Evolutionary conservation across 129 eudicot genomes (phyloP), one percentile per base, ranked within the genome.

Genomic region (Flaveria bidentis): DNA sequence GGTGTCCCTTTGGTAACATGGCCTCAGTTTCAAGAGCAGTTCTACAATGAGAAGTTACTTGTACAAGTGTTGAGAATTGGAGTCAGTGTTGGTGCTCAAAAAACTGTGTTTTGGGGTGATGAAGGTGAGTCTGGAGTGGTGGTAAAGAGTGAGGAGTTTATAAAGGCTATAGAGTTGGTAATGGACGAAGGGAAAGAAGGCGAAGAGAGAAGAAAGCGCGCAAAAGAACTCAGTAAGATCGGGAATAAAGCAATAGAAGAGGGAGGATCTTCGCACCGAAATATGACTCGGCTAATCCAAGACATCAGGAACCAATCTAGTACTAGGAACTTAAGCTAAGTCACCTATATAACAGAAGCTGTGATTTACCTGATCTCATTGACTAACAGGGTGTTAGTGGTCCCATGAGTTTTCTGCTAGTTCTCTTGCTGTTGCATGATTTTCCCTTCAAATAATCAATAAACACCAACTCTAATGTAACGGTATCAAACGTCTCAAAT

Each of bases 1-100:
- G 96, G 96, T 25, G 76, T 87, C 61, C 92, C 92, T 3, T 69
- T 89, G 87, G 61, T 89, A 42, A 85, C 96, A 5, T 87, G 89
- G 86, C 96, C 96, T 17, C 77, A 81, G 68, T 89, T 89, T 66
- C 83, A 83, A 0, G 92, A 89, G 47, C 92, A 89, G 42, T 87
- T 85, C 36, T 71, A 47, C 9, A 87, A 87, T 39, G 89, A 87
- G 81, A 83, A 81, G 82, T 65, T 87, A 2, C 61, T 89, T 9
- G 88, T 83, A 47, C 72, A 87, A 22, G 72, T 89, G 18, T 76
- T 85, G 79, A 69, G 64, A 36, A 74, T 74, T 1, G 90, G 96
- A 14, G 88, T 83, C 16, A 42, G 83, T 39, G 80, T 84, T 74
- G 94, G 91, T 16, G 84, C 79, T 22, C 69, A 68, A 52, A 23